Percentiles rank a stretch among this genome's conserved stretches.
Conservation (phyloP, 2,329 filamentous ascomycete species). For the Teratosphaeria destructans region DNA sequence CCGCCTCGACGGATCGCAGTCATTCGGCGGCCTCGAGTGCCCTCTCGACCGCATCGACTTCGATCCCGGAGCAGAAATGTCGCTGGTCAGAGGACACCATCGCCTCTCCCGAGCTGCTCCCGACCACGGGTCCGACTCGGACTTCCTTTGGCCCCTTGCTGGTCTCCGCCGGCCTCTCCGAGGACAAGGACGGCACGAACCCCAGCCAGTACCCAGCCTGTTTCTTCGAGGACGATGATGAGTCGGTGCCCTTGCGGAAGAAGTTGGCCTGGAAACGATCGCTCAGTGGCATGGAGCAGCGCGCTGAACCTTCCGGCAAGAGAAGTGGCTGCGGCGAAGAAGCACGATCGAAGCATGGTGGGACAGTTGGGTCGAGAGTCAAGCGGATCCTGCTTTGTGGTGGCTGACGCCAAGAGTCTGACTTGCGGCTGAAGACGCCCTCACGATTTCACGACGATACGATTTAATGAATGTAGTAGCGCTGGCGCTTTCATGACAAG, state of each 20-base stretch:
- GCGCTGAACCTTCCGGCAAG: background rate
- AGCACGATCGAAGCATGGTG: background rate
- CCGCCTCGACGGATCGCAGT: background rate
- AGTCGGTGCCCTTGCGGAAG: constrained; percentile 12
- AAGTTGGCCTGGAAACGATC: constrained; percentile 13
- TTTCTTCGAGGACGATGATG: constrained; percentile 21
- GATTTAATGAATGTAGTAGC: background rate
- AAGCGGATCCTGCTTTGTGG: background rate
- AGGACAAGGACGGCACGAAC: constrained; percentile 6
- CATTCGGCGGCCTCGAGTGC: background rate
- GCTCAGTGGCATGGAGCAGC: constrained; percentile 2
- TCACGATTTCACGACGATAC: background rate
- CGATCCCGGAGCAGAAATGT: constrained; percentile 1
- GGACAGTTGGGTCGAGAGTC: background rate
- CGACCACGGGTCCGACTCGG: constrained; percentile 9
- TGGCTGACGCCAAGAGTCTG: background rate
- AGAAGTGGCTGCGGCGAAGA: background rate
- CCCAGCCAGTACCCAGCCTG: constrained; percentile 17
- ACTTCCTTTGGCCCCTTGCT: constrained; percentile 17
- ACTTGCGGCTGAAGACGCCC: background rate
- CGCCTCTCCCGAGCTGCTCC: constrained; percentile 11
- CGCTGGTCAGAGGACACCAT: constrained; percentile 23
- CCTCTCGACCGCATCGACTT: background rate
- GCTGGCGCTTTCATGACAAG: background rate
- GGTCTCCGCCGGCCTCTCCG: background rate